Base-by-base conservation (phyloP, 306 rosid species). In the Dalbergia cochinchinensis region DNA sequence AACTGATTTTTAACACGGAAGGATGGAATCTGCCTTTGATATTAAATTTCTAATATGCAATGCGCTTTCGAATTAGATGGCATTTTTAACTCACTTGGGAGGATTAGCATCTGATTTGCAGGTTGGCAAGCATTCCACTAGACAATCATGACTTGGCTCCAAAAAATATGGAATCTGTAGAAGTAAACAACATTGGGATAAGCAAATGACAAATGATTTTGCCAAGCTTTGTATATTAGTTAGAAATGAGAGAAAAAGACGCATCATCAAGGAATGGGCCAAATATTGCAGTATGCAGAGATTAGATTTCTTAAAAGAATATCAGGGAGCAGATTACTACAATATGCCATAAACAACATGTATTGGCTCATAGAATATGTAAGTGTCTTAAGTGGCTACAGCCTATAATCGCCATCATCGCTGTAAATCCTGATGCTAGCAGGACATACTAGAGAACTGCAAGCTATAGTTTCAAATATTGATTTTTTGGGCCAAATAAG, bases 111-210 rank as follows among this genome's bases (percentile, higher is more conserved):
- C 96, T 11, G 99, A 93, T 85, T 88, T 87, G 91, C 99, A 93
- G 42, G 97, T 91, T 48, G 94, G 96, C 80, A 95, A 83, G 86
- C 99, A 93, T 73, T 95, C 94, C 35, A 92, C 94, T 31, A 92
- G 78, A 84, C 99, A 95, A 54, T 91, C 94, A 57, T 90, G 93
- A 65, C 86, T 86, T 4, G 99, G 99, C 80, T 92, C 98, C 74
- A 95, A 34, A 37, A 95, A 95, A 83, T 87, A 93, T 6, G 97
- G 96, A 45, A 93, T 90, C 99, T 95, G 93, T 61, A 54, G 55
- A 57, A 77, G 60, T 22, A 72, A 81, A 51, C 69, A 83, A 44
- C 37, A 74, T 54, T 18, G 5, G 59, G 64, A 76, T 55, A 51
- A 79, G 82, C 42, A 77, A 15, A 37, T 47, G 4, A 55, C 19